Percentiles rank a stretch among this genome's conserved stretches.
These are phyloP conservation scores for Aspergillus alliaceus DNA, from an alignment of 2,329 filamentous ascomycete genomes.

Conservation along the genomic window DNA sequence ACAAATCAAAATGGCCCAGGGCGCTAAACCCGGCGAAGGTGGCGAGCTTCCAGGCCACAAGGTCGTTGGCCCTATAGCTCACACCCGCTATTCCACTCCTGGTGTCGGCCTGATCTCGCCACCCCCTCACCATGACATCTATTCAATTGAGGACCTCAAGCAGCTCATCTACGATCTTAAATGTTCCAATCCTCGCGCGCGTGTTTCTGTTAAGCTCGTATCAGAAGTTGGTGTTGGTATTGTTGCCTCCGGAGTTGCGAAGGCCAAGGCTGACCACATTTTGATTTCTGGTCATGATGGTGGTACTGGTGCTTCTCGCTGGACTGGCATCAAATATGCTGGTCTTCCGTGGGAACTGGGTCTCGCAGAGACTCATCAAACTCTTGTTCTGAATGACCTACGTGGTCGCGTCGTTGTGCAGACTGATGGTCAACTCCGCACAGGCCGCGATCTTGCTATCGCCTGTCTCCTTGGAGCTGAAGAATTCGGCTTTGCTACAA, in stretches of 20 bases:
- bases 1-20: conserved; percentile 99
- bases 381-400: conserved; percentile 89
- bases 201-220: conserved; percentile 95
- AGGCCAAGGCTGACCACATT: conserved; percentile 96
- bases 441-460: conserved; percentile 89
- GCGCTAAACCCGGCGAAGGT: conserved; percentile 95
- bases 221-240: conserved; percentile 97
- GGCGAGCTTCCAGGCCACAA: conserved; percentile 97
- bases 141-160: conserved; percentile 97
- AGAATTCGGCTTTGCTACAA: conserved; percentile 95
- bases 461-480: conserved; percentile 95
- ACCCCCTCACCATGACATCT: conserved; percentile 96
- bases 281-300: conserved; percentile 95
- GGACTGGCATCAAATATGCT: conserved; percentile 98
- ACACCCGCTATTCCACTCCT: conserved; percentile 92
- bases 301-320: conserved; percentile 92
- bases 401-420: conserved; percentile 94
- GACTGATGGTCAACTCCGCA: conserved; percentile 91
- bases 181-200: conserved; percentile 87
- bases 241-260: conserved; percentile 94
- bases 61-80: conserved; percentile 89
- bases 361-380: conserved; percentile 96
- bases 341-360: conserved; percentile 96
- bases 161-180: conserved; percentile 97
- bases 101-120: conserved; percentile 95